Base-by-base conservation (phyloP, 164 flowering plant genomes). In the Annona squamosa region DNA sequence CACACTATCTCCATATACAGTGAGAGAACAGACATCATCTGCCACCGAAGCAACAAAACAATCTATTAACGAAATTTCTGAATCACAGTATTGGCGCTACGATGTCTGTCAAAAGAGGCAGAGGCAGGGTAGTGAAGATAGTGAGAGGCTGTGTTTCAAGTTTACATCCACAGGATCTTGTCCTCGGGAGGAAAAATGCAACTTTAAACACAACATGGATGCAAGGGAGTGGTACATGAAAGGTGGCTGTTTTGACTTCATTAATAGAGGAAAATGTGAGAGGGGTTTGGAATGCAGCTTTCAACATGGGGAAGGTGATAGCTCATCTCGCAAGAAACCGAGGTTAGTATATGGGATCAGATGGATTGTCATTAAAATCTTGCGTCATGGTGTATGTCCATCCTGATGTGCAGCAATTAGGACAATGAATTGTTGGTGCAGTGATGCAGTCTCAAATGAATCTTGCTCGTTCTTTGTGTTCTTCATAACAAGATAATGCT, bases 211-310 rank as follows among this genome's bases (percentile, higher is more conserved):
- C 81, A 93, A 91, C 71, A 67, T 65, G 66, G 91, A 87, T 73
- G 90, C 91, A 44, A 82, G 91, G 66, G 96, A 89, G 70, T 93
- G 90, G 71, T 91, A 63, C 78, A 4, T 70, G 70, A 84, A 84
- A 84, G 98, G 98, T 75, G 94, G 90, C 77, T 95, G 99, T 78
- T 88, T 95, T 81, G 99, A 95, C 79, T 93, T 93, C 79, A 72
- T 95, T 42, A 89, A 84, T 75, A 91, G 88, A 84, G 99, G 99
- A 67, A 91, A 86, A 76, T 95, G 98, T 84, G 99, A 95, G 77
- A 88, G 84, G 80, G 97, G 97, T 75, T 88, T 93, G 63, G 91
- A 86, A 70, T 95, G 99, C 87, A 89, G 59, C 69, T 95, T 80
- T 78, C 91, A 85, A 79, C 99, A 93, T 78, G 80, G 82, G 72